A percentile compares a stretch with the other conserved stretches of the same genome.
phyloP scores from a whole-genome alignment of 495 filamentous ascomycete species.

The Chaetomium fimeti region DNA sequence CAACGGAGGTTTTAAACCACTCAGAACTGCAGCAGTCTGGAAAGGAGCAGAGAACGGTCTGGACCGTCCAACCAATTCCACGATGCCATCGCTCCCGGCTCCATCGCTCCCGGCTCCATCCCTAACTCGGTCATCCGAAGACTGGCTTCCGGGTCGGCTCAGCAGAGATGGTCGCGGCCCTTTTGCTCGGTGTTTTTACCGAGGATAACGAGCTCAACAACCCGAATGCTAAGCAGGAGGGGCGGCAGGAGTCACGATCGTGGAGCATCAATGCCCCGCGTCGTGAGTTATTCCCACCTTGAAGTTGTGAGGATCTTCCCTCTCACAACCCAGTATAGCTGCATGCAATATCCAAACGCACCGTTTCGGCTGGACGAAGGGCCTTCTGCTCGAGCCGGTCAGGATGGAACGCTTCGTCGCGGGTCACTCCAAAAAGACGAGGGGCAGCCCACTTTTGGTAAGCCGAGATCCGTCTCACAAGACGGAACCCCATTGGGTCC shows the following conservation, averaged over 20 bases:
- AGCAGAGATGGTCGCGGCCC: background rate
- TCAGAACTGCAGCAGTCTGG: slow-evolving; percentile 10
- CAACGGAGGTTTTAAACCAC: slow-evolving; percentile 17
- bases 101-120: background rate
- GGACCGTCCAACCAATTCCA: slow-evolving; percentile 4
- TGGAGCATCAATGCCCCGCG: background rate
- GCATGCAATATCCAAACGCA: slow-evolving; percentile 14
- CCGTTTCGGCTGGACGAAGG: slow-evolving; percentile 18
- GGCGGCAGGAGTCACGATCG: background rate
- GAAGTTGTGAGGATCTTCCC: background rate
- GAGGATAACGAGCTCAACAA: background rate
- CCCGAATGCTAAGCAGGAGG: background rate
- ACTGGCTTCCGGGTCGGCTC: background rate
- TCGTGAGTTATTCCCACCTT: too few species aligned
- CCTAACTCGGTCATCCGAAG: slow-evolving; percentile 23
- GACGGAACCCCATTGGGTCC: background rate
- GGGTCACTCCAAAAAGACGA: background rate
- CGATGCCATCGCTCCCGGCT: slow-evolving; percentile 1
- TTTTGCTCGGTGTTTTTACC: background rate
- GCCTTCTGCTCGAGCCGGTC: slow-evolving; percentile 1
- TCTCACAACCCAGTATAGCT: slow-evolving; percentile 8
- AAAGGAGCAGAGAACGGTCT: slow-evolving; percentile 15
- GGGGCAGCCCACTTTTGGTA: slow-evolving; percentile 14
- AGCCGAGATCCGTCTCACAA: slow-evolving; percentile 19
- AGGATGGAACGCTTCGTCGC: slow-evolving; percentile 9